Evolutionary conservation across 176 grass and related monocot genomes (phyloP).

Genomic region (Eleusine indica): DNA sequence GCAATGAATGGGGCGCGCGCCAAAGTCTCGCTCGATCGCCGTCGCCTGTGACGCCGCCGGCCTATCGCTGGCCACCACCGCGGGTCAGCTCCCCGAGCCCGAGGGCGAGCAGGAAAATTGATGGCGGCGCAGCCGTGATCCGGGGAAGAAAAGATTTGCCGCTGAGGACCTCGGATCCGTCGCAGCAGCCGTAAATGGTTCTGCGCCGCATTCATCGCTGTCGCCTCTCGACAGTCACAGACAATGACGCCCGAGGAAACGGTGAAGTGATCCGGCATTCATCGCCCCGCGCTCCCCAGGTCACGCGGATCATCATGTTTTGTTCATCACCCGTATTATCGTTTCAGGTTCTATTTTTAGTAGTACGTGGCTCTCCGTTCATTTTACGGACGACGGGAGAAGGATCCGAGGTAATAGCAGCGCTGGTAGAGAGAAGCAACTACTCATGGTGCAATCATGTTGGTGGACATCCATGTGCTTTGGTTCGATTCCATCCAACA

Average conservation of each 20-base stretch:
- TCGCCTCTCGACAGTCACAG: not conserved
- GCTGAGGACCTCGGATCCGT: not conserved
- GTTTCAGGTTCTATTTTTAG: not conserved
- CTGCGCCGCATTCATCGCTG: not conserved
- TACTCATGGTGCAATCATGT: conserved; percentile 32
- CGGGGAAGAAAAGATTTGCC: conserved; percentile 7
- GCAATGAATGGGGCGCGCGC: not conserved
- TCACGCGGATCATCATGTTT: not conserved
- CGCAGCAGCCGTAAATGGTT: not conserved
- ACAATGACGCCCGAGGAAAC: not conserved
- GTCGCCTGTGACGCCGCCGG: conserved; percentile 1
- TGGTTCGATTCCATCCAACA: not conserved
- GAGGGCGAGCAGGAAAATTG: conserved; percentile 32
- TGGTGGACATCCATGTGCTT: not conserved
- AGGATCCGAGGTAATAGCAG: not conserved
- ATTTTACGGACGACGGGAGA: not conserved
- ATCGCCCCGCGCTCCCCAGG: not conserved
- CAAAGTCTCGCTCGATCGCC: not conserved
- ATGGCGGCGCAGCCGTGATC: conserved; percentile 12
- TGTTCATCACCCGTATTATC: not conserved
- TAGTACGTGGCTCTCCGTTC: not conserved
- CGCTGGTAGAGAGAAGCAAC: not conserved
- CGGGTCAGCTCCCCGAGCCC: not conserved
- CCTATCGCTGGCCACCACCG: not conserved
- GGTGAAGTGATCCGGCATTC: not conserved